Conservation (phyloP, 2,329 filamentous ascomycete species). For the Monilinia aucupariae region DNA sequence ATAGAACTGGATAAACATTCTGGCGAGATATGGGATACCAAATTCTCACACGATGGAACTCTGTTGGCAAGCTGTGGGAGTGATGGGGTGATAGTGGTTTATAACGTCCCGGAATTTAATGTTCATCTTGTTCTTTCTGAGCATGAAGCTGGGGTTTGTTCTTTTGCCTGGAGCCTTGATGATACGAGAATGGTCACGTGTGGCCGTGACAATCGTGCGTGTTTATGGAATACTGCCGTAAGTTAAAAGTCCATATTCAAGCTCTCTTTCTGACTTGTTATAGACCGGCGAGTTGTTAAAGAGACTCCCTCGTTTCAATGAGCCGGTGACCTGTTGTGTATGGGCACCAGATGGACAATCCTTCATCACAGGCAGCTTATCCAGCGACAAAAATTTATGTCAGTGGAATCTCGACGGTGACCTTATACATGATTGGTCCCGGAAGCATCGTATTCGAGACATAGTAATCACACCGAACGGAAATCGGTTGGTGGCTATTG, state of each 20-base stretch:
- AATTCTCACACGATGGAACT: slow-evolving; percentile 82
- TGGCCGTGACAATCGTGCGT: slow-evolving; percentile 65
- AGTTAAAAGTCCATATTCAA: slow-evolving; percentile 31
- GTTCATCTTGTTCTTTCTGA: slow-evolving; percentile 57
- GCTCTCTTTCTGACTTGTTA: slow-evolving; percentile 23
- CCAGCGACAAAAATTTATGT: slow-evolving; percentile 59
- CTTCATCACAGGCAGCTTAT: slow-evolving; percentile 75
- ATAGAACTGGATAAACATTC: slow-evolving; percentile 66
- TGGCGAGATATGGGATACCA: slow-evolving; percentile 86
- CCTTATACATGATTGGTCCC: slow-evolving; percentile 59
- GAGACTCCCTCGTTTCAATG: slow-evolving; percentile 64
- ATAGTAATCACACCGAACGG: slow-evolving; percentile 79
- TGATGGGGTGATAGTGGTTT: slow-evolving; percentile 72
- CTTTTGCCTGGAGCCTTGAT: slow-evolving; percentile 88
- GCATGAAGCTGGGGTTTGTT: slow-evolving; percentile 67
- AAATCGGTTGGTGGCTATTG: slow-evolving; percentile 71
- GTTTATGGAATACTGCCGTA: slow-evolving; percentile 69
- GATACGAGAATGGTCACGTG: slow-evolving; percentile 82
- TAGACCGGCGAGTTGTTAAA: slow-evolving; percentile 60
- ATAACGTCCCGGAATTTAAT: slow-evolving; percentile 67
- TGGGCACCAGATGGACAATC: slow-evolving; percentile 75
- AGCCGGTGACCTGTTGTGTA: slow-evolving; percentile 83
- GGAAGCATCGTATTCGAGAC: slow-evolving; percentile 73
- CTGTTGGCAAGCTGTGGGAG: slow-evolving; percentile 77
- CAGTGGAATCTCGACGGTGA: slow-evolving; percentile 65